These are phyloP conservation scores for Misopates orontium DNA, from an alignment of 257 asterid species.

Conservation along the genomic window DNA sequence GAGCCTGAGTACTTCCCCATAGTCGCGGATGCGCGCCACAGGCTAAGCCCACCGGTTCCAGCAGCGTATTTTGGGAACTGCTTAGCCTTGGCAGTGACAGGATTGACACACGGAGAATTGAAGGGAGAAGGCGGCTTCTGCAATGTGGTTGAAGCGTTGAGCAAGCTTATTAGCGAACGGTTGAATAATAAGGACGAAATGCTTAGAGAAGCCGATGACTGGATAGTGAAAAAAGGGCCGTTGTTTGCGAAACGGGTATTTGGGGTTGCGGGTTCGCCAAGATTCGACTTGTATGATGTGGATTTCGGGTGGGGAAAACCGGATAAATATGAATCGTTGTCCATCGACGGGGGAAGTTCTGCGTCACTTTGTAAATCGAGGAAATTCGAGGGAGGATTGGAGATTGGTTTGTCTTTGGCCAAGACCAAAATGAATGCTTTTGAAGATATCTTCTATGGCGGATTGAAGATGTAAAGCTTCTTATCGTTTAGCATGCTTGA, in stretches of 20 bases:
- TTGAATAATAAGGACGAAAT: constrained; percentile 23
- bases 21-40: neutral
- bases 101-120: constrained; percentile 8
- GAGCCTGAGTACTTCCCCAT: constrained; percentile 4
- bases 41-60: constrained; percentile 14
- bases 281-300: constrained; percentile 2
- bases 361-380: constrained; percentile 22
- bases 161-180: constrained; percentile 14
- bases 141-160: constrained; percentile 7
- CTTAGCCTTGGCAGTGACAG: neutral
- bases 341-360: constrained; percentile 16
- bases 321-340: neutral
- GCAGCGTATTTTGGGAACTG: neutral
- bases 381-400: constrained; percentile 14
- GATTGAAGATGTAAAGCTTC: constrained; percentile 13
- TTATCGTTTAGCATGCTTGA: too few relatives aligned
- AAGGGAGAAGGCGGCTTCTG: too few relatives aligned
- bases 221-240: neutral
- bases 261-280: constrained; percentile 19
- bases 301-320: constrained; percentile 30
- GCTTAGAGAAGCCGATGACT: constrained; percentile 2
- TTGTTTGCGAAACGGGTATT: constrained; percentile 10
- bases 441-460: constrained; percentile 15
- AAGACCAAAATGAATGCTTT: constrained; percentile 1
- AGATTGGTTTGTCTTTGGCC: constrained; percentile 23